These are phyloP conservation scores for Leccinum olivaceopallidum DNA, from an alignment of 768 basidiomycete genomes.

Conservation along the genomic window DNA sequence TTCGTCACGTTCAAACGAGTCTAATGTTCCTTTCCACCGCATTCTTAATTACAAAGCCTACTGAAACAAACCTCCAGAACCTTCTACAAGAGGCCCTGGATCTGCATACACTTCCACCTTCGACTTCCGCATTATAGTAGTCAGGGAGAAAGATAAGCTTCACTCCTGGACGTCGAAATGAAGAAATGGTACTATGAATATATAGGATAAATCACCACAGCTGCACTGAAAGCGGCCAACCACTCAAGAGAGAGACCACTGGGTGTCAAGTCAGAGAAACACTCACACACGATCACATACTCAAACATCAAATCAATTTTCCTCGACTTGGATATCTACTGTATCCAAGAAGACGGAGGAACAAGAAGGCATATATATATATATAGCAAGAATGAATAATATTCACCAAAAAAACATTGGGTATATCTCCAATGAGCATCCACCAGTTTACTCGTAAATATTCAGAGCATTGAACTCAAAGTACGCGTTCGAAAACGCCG, in stretches of 20 bases:
- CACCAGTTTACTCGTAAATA: constrained; percentile 16
- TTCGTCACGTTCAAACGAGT: no score
- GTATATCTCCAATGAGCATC: not conserved
- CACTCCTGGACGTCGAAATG: not conserved
- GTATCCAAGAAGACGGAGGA: not conserved
- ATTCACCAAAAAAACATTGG: not conserved
- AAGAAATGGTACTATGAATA: not conserved
- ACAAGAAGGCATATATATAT: not conserved
- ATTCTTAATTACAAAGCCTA: no score
- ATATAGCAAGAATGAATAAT: not conserved
- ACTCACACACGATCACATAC: not conserved
- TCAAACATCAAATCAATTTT: not conserved
- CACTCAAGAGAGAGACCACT: not conserved
- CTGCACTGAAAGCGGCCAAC: not conserved
- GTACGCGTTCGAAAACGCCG: constrained; percentile 19
- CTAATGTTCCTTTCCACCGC: no score
- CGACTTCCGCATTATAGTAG: no score
- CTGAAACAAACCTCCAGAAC: not conserved
- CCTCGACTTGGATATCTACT: not conserved
- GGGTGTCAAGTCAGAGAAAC: not conserved
- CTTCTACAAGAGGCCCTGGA: not conserved
- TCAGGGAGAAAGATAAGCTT: no score
- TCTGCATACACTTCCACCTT: no score
- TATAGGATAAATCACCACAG: not conserved
- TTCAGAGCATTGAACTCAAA: constrained; percentile 26